phyloP scores from a whole-genome alignment of 768 basidiomycete species.

The Mrakia gelida region DNA sequence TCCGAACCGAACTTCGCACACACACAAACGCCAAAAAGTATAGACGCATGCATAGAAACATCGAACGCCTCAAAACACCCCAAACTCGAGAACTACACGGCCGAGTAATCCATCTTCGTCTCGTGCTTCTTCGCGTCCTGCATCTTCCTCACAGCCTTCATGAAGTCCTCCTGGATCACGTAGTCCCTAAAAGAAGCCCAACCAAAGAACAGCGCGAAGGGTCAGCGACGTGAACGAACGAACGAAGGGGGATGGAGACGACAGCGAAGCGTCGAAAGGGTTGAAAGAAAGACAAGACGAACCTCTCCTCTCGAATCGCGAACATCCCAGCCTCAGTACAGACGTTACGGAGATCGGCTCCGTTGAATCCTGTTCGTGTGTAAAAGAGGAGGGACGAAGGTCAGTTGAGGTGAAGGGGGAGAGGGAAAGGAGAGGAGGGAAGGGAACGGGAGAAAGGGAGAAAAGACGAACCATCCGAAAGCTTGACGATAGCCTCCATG shows the following conservation, averaged over 20 bases:
- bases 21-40: too few species aligned
- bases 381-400: constrained; percentile 37
- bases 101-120: constrained; percentile 41
- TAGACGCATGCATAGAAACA: neutral
- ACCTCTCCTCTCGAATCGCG: constrained; percentile 93
- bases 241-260: neutral
- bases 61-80: neutral
- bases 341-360: constrained; percentile 92
- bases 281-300: constrained; percentile 37
- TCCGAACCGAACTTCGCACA: too few species aligned
- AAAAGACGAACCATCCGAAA: constrained; percentile 26
- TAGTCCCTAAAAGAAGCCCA: neutral
- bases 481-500: constrained; percentile 93
- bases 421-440: neutral
- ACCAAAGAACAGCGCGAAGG: neutral
- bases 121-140: constrained; percentile 97
- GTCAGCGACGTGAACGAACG: constrained; percentile 24
- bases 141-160: constrained; percentile 77
- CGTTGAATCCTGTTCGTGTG: constrained; percentile 81
- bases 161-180: constrained; percentile 18
- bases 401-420: too few species aligned
- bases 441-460: neutral
- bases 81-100: constrained; percentile 7
- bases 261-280: neutral
- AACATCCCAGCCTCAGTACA: constrained; percentile 70